Base-by-base conservation (phyloP, 106 monocot species). In the Dendrobium officinale region DNA sequence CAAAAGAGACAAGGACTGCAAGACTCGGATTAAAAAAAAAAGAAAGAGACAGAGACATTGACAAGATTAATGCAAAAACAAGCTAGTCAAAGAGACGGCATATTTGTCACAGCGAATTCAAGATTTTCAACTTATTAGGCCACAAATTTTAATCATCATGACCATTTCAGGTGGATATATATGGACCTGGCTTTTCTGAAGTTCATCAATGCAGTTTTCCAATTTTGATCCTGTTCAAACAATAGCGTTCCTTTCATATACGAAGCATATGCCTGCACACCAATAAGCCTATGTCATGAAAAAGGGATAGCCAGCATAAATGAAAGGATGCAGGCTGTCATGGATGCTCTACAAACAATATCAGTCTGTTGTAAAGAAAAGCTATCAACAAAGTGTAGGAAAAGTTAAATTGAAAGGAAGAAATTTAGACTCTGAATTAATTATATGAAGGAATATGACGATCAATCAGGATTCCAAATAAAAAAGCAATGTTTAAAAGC, bases 221-320 rank as follows among this genome's bases (percentile, higher is more conserved):
- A 95, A 55, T 93, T 91, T 80, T 95, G 87, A 87, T 99, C 98
- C 91, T 88, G 92, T 80, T 99, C 98, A 86, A 99, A 99, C 75
- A 99, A 86, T 45, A 95, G 77, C 66, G 95, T 93, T 19, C 98
- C 98, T 85, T 89, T 99, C 98, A 99, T 99, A 67, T 99, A 95
- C 59, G 91, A 91, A 19, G 95, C 95, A 93, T 99, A 99, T 84
- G 98, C 98, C 97, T 98, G 89, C 81, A 88, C 44, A 64, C 66
- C 8, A 73, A 73, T 45, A 78, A 16, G 48, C 49, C 40, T 9
- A 79, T 70, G 67, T 76, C 7, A 51, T 49, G 76, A 2, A 29
- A 1, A 47, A 9, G 11, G 48, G 51, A 51, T 4, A 43, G 6
- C 13, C 74, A 43, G 42, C 19, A 42, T 42, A 74, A 19, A 43